These are phyloP conservation scores for Blastobotrys terrestris DNA, from an alignment of 805 yeast species.

Conservation along the genomic window DNA sequence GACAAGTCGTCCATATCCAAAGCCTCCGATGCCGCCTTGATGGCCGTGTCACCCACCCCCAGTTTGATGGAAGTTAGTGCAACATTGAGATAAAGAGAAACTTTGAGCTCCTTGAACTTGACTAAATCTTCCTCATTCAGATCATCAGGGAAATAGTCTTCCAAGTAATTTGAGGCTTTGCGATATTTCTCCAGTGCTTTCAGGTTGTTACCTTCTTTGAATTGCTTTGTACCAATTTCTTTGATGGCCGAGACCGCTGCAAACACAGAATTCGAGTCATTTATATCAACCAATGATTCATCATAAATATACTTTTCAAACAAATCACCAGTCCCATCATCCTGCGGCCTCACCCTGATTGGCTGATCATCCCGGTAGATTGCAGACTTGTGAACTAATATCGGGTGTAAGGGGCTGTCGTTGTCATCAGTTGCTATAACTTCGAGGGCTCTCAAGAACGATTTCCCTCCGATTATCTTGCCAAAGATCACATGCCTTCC, in stretches of 20 bases:
- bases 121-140: slow-evolving; percentile 48
- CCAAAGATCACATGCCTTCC: slow-evolving; percentile 97
- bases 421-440: slow-evolving; percentile 52
- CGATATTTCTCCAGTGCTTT: slow-evolving; percentile 59
- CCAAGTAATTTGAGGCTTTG: slow-evolving; percentile 65
- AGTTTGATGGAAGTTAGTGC: slow-evolving; percentile 68
- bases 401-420: slow-evolving; percentile 68
- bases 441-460: slow-evolving; percentile 73
- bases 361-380: slow-evolving; percentile 54
- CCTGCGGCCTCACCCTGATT: neutral
- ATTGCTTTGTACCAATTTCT: slow-evolving; percentile 69
- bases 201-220: slow-evolving; percentile 56
- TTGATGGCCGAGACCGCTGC: slow-evolving; percentile 62
- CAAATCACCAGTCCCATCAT: slow-evolving; percentile 78
- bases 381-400: slow-evolving; percentile 73
- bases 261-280: slow-evolving; percentile 59
- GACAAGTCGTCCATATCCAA: slow-evolving; percentile 53
- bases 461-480: slow-evolving; percentile 74
- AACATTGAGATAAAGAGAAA: slow-evolving; percentile 61
- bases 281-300: slow-evolving; percentile 50
- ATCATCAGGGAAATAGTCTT: slow-evolving; percentile 69
- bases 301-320: slow-evolving; percentile 72
- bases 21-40: slow-evolving; percentile 59
- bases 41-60: slow-evolving; percentile 47
- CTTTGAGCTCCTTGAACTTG: slow-evolving; percentile 39